These are phyloP conservation scores for Dactylorhiza incarnata DNA, from an alignment of 106 monocot genomes.

Conservation along the genomic window DNA sequence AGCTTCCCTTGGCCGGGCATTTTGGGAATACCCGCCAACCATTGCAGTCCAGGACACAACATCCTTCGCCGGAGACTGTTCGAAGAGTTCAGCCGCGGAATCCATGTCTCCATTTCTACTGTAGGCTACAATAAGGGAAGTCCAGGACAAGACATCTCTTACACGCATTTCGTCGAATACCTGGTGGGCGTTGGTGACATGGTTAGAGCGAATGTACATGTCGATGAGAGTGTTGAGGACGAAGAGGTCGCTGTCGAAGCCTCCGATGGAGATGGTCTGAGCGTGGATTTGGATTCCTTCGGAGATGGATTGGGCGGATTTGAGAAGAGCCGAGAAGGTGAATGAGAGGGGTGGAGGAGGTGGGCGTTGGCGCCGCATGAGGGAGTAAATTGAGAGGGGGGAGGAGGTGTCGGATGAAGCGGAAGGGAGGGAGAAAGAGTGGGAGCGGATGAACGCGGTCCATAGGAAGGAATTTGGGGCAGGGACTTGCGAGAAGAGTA, in stretches of 20 bases:
- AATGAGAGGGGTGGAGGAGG: slow-evolving; percentile 39
- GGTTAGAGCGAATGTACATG: slow-evolving; percentile 29
- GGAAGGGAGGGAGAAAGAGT: slow-evolving; percentile 5
- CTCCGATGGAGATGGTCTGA: slow-evolving; percentile 31
- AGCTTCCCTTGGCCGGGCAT: slow-evolving; percentile 48
- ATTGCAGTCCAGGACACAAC: slow-evolving; percentile 67
- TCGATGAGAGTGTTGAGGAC: slow-evolving; percentile 44
- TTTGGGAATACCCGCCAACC: slow-evolving; percentile 61
- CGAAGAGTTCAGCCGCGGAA: slow-evolving; percentile 33
- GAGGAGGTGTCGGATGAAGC: slow-evolving; percentile 10
- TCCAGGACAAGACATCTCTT: slow-evolving; percentile 42
- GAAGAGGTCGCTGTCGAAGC: slow-evolving; percentile 29
- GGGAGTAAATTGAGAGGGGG: slow-evolving; percentile 28
- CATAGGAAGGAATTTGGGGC: slow-evolving; percentile 51
- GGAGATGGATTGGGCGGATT: slow-evolving; percentile 9
- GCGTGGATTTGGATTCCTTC: slow-evolving; percentile 36
- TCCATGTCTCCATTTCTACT: slow-evolving; percentile 35
- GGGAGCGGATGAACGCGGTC: slow-evolving; percentile 49
- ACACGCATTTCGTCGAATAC: slow-evolving; percentile 47
- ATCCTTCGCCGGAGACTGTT: slow-evolving; percentile 26
- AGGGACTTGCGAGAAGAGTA: slow-evolving; percentile 33
- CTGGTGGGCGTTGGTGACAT: slow-evolving; percentile 18
- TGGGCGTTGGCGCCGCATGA: slow-evolving; percentile 25
- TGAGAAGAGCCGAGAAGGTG: slow-evolving; percentile 48
- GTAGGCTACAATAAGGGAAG: slow-evolving; percentile 47